phyloP scores from a whole-genome alignment of 768 basidiomycete genomes.

The Glaciozyma antarctica region DNA sequence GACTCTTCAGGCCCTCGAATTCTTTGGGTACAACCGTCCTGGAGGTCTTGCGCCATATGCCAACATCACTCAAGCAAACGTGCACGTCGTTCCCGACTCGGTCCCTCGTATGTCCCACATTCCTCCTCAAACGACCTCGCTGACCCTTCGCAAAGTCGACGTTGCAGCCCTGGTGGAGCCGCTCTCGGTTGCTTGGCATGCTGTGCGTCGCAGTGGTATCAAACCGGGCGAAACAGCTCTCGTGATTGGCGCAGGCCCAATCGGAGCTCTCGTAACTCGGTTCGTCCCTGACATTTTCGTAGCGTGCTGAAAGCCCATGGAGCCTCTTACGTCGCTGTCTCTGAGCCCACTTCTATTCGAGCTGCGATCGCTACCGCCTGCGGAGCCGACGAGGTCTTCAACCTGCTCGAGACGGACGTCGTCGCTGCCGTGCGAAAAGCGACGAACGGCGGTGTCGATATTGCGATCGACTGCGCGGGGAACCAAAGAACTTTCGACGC shows the following conservation, averaged over 20 bases:
- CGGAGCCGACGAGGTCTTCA: constrained; percentile 42
- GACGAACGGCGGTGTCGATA: constrained; percentile 44
- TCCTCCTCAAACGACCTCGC: neutral
- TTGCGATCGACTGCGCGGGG: constrained; percentile 49
- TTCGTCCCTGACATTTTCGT: constrained; percentile 22
- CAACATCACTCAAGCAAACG: constrained; percentile 39
- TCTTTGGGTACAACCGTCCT: constrained; percentile 24
- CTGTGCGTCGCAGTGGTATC: constrained; percentile 44
- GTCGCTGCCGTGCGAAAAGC: constrained; percentile 35
- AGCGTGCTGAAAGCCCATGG: constrained; percentile 42
- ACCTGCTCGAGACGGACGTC: constrained; percentile 40
- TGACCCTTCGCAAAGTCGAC: constrained; percentile 41
- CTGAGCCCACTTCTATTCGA: constrained; percentile 44
- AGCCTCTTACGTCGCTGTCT: constrained; percentile 40
- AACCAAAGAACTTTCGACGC: constrained; percentile 43
- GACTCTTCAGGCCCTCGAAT: constrained; percentile 9
- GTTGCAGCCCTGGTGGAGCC: constrained; percentile 48
- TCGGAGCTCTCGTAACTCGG: constrained; percentile 23
- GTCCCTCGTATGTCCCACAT: constrained; percentile 41
- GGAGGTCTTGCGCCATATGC: constrained; percentile 47
- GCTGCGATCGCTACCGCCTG: constrained; percentile 41
- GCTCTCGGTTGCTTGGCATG: constrained; percentile 47
- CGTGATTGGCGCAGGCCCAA: constrained; percentile 47
- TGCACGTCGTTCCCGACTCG: constrained; percentile 43
- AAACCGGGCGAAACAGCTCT: constrained; percentile 43